Conservation (phyloP, 352 stramenopile species). For the Peronospora tabacina region DNA sequence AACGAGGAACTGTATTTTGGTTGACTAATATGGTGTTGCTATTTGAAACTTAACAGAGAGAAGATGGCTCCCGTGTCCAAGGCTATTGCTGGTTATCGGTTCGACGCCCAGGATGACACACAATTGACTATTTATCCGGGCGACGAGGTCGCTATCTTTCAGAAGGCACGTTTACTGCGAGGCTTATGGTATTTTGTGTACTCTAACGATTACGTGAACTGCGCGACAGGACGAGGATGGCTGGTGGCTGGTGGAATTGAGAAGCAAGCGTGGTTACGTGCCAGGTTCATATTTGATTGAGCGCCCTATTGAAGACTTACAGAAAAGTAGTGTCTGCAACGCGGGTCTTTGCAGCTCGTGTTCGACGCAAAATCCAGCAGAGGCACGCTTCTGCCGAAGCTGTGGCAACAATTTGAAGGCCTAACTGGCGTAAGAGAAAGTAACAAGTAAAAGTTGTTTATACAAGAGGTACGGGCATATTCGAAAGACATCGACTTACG, state of each 20-base stretch:
- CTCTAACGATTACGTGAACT: constrained; percentile 7
- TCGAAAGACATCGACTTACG: constrained; percentile 15
- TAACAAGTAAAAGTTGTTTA: constrained; percentile 26
- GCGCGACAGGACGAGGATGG: constrained; percentile 57
- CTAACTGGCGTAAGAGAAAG: constrained; percentile 27
- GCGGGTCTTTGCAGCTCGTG: constrained; percentile 64
- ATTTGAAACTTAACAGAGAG: constrained; percentile 24
- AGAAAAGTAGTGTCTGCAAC: constrained; percentile 27
- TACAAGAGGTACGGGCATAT: constrained; percentile 22
- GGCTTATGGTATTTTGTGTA: neutral
- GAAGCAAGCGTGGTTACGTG: constrained; percentile 66
- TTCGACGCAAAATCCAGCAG: constrained; percentile 60
- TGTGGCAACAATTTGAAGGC: constrained; percentile 68
- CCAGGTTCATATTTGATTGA: constrained; percentile 79
- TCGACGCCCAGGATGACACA: constrained; percentile 69
- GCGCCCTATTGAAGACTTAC: constrained; percentile 38
- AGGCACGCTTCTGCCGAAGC: constrained; percentile 72
- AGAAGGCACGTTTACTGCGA: constrained; percentile 38
- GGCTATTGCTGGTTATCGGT: constrained; percentile 67
- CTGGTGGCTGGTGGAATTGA: constrained; percentile 75
- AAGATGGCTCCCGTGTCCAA: constrained; percentile 41
- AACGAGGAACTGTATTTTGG: neutral
- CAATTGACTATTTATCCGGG: constrained; percentile 77
- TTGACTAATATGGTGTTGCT: neutral
- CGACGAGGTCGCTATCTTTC: constrained; percentile 68